Evolutionary conservation across 2,329 filamentous ascomycete species (phyloP).

Genomic region (Pestalotiopsis sp.): DNA sequence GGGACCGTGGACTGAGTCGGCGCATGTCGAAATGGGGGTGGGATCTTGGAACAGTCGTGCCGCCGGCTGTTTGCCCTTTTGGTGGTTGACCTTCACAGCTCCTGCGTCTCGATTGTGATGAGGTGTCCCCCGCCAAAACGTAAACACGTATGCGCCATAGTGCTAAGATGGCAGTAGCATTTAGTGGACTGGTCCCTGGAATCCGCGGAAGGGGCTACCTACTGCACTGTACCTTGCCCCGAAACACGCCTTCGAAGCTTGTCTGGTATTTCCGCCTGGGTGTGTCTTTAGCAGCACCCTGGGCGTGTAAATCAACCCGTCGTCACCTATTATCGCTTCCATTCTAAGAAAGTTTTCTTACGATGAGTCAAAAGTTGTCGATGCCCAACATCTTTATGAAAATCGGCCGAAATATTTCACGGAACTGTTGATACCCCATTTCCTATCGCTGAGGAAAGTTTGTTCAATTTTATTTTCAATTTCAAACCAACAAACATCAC

Average conservation of each 20-base stretch:
- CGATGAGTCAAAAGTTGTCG: slow-evolving; percentile 23
- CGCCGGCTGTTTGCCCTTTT: background rate
- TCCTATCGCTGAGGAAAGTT: background rate
- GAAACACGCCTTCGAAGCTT: background rate
- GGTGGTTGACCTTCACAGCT: background rate
- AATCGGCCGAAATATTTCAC: background rate
- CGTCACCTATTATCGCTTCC: slow-evolving; percentile 10
- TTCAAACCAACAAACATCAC: background rate
- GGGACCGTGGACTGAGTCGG: slow-evolving; percentile 29
- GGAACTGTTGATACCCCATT: background rate
- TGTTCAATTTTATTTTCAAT: background rate
- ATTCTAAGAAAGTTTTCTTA: slow-evolving; percentile 13
- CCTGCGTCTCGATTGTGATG: slow-evolving; percentile 3
- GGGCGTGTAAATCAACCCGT: slow-evolving; percentile 8
- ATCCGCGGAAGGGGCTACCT: background rate
- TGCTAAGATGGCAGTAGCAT: background rate
- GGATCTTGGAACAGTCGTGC: background rate
- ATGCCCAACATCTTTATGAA: background rate
- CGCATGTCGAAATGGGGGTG: slow-evolving; percentile 29
- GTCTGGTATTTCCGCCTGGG: background rate
- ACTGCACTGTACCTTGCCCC: background rate
- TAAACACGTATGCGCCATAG: background rate
- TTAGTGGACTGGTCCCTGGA: slow-evolving; percentile 16
- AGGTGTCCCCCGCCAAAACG: background rate
- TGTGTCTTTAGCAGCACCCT: background rate